phyloP scores from a whole-genome alignment of 1,284 basidiomycete genomes.

The Abortiporus biennis region DNA sequence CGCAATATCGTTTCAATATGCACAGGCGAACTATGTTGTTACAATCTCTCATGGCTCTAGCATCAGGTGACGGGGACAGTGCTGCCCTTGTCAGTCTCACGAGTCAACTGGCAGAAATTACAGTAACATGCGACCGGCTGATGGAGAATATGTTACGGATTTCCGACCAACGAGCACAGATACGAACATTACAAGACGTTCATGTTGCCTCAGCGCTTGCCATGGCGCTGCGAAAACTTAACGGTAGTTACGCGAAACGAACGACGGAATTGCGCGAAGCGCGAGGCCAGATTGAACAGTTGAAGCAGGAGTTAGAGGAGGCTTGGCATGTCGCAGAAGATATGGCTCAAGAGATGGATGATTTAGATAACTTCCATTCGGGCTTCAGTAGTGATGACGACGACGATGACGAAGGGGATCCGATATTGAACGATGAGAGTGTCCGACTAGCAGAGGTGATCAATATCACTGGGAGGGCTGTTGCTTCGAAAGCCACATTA shows the following conservation, averaged over 20 bases:
- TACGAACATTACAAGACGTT: conserved; percentile 49
- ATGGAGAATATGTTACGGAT: conserved; percentile 50
- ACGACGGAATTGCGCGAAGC: conserved; percentile 46
- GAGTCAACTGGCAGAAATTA: conserved; percentile 52
- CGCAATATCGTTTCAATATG: conserved; percentile 62
- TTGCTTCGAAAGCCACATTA: conserved; percentile 25
- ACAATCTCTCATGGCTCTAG: conserved; percentile 44
- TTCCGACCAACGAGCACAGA: conserved; percentile 58
- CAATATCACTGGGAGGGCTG: conserved; percentile 27
- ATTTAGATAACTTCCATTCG: conserved; percentile 30
- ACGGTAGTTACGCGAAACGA: conserved; percentile 62
- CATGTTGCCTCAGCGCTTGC: conserved; percentile 71
- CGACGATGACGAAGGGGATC: conserved; percentile 25
- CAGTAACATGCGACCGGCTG: conserved; percentile 52
- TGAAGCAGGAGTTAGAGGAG: conserved; percentile 71
- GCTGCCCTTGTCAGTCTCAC: conserved; percentile 33
- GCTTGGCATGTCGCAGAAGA: conserved; percentile 74
- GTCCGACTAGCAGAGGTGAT: conserved; percentile 25
- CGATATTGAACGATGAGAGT: conserved; percentile 18
- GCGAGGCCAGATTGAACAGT: conserved; percentile 39
- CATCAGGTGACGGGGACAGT: conserved; percentile 19
- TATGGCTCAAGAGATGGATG: conserved; percentile 64
- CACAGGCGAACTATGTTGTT: conserved; percentile 67
- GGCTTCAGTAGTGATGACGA: conserved; percentile 28
- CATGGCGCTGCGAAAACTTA: conserved; percentile 72